These are phyloP conservation scores for Candolleomyces eurysporus DNA, from an alignment of 768 basidiomycete genomes.

Conservation along the genomic window DNA sequence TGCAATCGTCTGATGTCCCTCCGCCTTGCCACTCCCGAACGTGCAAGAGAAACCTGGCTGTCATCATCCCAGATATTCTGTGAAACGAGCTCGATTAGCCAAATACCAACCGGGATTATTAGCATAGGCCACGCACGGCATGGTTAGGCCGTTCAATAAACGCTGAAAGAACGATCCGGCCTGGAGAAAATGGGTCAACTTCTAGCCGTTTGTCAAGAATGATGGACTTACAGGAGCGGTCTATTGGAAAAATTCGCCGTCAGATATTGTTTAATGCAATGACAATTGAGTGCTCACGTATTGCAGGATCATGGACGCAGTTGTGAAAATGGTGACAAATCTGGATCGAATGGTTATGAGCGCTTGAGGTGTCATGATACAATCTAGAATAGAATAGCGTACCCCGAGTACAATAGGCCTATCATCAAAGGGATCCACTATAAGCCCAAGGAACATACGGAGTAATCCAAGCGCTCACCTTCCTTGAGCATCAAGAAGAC, in stretches of 20 bases:
- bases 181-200: neutral
- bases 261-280: neutral
- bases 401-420: slow-evolving; percentile 1
- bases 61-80: slow-evolving; percentile 11
- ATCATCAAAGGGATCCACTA: neutral
- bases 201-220: neutral
- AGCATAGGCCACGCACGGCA: neutral
- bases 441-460: no score
- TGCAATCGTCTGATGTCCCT: neutral
- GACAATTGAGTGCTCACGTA: neutral
- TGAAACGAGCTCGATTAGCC: no score
- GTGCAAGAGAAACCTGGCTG: slow-evolving; percentile 7
- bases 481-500: neutral
- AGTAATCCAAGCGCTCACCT: neutral
- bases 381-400: neutral
- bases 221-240: neutral
- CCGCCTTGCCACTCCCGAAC: slow-evolving; percentile 6
- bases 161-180: slow-evolving; percentile 7
- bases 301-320: neutral
- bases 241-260: neutral
- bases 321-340: neutral
- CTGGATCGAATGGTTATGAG: neutral
- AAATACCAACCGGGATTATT: no score
- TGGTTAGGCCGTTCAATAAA: slow-evolving; percentile 1
- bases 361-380: neutral